phyloP scores from a whole-genome alignment of 257 asterid genomes.

The Oldenlandia corymbosa region DNA sequence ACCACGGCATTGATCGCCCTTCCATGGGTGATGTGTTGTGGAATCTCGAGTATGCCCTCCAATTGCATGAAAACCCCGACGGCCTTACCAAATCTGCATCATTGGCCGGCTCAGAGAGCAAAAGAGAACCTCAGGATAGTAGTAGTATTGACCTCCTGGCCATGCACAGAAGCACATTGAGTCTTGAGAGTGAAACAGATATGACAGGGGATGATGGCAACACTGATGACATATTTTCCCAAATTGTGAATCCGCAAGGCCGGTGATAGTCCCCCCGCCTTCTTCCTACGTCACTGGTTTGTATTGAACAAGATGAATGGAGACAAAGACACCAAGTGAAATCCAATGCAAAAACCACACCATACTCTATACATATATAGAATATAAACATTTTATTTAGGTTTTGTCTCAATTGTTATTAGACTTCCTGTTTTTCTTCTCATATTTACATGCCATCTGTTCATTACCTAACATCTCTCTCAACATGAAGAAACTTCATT shows the following conservation, averaged over 20 bases:
- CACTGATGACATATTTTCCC: constrained; percentile 50
- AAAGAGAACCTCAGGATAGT: constrained; percentile 21
- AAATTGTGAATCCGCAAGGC: constrained; percentile 53
- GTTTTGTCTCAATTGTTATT: too few species aligned
- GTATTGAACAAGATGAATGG: too few species aligned
- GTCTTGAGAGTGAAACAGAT: constrained; percentile 50
- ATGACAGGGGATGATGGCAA: constrained; percentile 12
- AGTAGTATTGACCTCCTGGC: constrained; percentile 46
- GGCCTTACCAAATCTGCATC: constrained; percentile 1
- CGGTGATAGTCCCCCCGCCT: constrained; percentile 24
- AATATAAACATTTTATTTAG: too few species aligned
- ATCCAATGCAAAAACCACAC: too few species aligned
- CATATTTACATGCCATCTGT: too few species aligned
- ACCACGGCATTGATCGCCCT: constrained; percentile 66
- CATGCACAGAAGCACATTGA: constrained; percentile 59
- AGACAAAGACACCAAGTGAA: too few species aligned
- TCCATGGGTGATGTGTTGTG: constrained; percentile 82
- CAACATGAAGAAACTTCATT: too few species aligned
- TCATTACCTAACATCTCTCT: too few species aligned
- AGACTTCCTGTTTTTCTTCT: too few species aligned
- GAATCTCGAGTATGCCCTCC: constrained; percentile 68
- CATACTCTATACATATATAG: too few species aligned
- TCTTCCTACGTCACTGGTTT: too few species aligned
- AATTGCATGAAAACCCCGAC: constrained; percentile 44
- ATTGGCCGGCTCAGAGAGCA: constrained; percentile 11